Base-by-base conservation (phyloP, 2,329 filamentous ascomycete species). In the Stemphylium vesicarium region DNA sequence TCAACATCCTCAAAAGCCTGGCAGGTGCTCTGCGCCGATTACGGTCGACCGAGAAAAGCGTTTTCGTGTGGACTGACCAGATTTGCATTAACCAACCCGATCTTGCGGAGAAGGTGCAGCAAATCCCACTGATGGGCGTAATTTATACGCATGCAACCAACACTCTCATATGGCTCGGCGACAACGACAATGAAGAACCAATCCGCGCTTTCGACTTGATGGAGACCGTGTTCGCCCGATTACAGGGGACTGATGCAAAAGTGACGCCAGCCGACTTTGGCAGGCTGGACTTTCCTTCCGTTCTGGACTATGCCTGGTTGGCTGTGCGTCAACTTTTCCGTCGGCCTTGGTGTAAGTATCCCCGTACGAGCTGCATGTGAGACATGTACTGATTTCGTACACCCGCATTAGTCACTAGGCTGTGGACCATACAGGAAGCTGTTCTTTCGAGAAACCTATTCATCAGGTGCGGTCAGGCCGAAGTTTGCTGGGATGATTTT, bases 141-240 rank as follows among this genome's bases (percentile, higher is more conserved):
- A 61, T 71, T 7, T 70, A 71, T 20, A 57, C 47, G 7, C 56
- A 66, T 36, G 67, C 69, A 11, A 64, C 64, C 1, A 68, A 63
- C n/a, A 68, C 66, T 1, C 32, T 67, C n/a, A 63, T 71, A 24
- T 71, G 68, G 68, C 48, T 71, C 7, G 67, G 66, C 16, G 61
- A 66, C 11, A 63, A 64, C 1, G 56, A 57, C 6, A 59, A 36
- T 3, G 51, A 64, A n/a, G 51, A 60, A 9, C 50, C 62, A 4
- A 9, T 35, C 0, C 43, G 62, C 26, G 63, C 65, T 1, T 59
- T 70, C 16, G 50, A 65, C 4, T 45, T 54, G 8, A 47, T 68
- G 53, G 55, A 61, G 24, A 57, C 49, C 1, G 39, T 63, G 2
- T 53, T 55, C 40, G 50, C 57, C 4, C 48, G 51, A 16, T 35